Evolutionary conservation across 306 rosid species (phyloP), one percentile per base, ranked within the genome.

Genomic region (Fragaria vesca): DNA sequence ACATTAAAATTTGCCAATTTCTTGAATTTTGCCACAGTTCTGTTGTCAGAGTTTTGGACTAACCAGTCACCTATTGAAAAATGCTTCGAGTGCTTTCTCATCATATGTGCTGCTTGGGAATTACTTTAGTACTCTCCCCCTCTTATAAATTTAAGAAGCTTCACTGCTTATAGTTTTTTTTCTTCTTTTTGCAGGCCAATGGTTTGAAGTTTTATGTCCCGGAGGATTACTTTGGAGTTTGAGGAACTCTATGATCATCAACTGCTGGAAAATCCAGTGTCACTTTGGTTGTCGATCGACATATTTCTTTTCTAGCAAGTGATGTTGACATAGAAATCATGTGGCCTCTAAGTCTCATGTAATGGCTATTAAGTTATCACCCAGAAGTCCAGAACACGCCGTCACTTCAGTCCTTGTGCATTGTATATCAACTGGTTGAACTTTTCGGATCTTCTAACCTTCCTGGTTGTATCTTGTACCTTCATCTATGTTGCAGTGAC

Each of bases 141-240:
- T n/a, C 42, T 38, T 6, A 9, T 12, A 10, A 28, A 28, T 13
- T 16, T 63, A 30, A 63, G 43, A 30, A 32, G 66, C n/a, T 28
- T 46, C 7, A 3, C 42, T 72, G 34, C 30, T 54, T 12, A 72
- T 11, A 2, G 45, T 50, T 32, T 32, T 38, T 38, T 5, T 34
- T n/a, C 6, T 36, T 13, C 48, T 45, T 46, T 73, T 21, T n/a
- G 52, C 52, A 73, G 77, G 77, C 77, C 4, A 60, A 55, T 13
- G 77, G 54, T 57, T 40, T 73, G 0, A 73, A 57, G 24, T 73
- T 57, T 57, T 24, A 73, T 42, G 77, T 73, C 24, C 67, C 77
- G 3, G 68, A 73, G 54, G 77, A 73, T 1, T 73, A 38, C 52
- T 57, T 73, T n/a, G 67, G 24, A 36, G 67, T 38, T 57, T 73